Base-by-base conservation (phyloP, 208 protist species). In the Endotrypanum monterogeii region DNA sequence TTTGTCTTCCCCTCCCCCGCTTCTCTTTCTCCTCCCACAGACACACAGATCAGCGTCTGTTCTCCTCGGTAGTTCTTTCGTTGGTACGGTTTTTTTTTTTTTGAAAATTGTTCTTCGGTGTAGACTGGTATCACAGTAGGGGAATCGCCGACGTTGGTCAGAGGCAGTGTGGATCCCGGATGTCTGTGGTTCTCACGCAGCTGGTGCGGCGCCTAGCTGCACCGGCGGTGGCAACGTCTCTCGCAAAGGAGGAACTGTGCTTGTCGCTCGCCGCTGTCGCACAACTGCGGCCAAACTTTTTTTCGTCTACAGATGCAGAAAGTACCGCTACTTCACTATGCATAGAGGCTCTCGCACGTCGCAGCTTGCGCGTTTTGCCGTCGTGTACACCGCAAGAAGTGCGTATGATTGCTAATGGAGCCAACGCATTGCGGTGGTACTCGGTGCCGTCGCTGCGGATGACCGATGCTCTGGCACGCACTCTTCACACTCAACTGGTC, bases 201-300 rank as follows among this genome's bases (percentile, higher is more conserved):
- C 72, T 86, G 5, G 71, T 83, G 60, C 71, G 48, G 35, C 83
- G 83, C 35, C 54, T 86, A 39, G 61, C 67, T 7, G 60, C 71
- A 1, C 74, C 78, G 11, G 60, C 69, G 18, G 78, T 82, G 50
- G 77, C 75, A 0, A 11, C 71, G 0, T 41, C 50, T 3, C 74
- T 83, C 46, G 57, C 63, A 1, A 86, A 86, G 52, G 83, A 86
- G 55, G 75, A 94, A 68, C 63, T 96, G 25, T 94, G 89, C 51
- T 78, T 96, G 5, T 81, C 92, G 0, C 80, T 96, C 48, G 83
- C 83, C 20, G 89, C 92, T 0, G 41, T 89, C 23, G 77, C 73
- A 8, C 84, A 83, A 58, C 77, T 93, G 46, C 61, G 37, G 62
- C 71, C 71, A 16, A 32, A 12, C 16, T 4, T 52, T 4, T 60